Percentiles rank a stretch among this genome's conserved stretches.
Evolutionary conservation across 164 flowering plant genomes (phyloP).

Genomic region (Echeveria elegans): DNA sequence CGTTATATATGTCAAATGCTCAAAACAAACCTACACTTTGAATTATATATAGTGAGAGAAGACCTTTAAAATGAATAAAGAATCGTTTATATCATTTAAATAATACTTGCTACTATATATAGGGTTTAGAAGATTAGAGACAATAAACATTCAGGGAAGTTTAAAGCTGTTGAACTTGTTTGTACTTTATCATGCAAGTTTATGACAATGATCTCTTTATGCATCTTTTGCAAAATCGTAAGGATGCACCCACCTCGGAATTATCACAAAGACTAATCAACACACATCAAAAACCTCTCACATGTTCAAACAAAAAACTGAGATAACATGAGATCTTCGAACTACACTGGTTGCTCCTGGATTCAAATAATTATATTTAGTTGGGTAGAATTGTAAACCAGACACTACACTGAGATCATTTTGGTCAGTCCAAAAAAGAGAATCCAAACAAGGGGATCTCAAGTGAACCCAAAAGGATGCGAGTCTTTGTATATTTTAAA

Average conservation of each 20-base stretch:
- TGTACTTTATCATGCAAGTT: slow-evolving; percentile 59
- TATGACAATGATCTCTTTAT: slow-evolving; percentile 33
- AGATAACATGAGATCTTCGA: background rate
- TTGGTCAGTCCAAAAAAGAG: background rate
- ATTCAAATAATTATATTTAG: background rate
- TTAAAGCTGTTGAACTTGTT: slow-evolving; percentile 20
- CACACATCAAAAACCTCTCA: slow-evolving; percentile 1
- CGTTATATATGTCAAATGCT: too few relatives aligned
- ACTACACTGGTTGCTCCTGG: background rate
- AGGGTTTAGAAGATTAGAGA: slow-evolving; percentile 3
- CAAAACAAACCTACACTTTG: background rate
- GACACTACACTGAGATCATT: background rate
- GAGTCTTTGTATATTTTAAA: background rate
- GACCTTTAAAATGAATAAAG: background rate
- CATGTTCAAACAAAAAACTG: slow-evolving; percentile 6
- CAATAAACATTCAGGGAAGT: slow-evolving; percentile 2
- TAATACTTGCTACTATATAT: background rate
- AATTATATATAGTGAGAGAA: background rate
- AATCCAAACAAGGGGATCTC: background rate
- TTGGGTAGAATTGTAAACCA: background rate
- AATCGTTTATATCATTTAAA: background rate
- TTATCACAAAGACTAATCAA: slow-evolving; percentile 25
- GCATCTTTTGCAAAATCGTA: slow-evolving; percentile 14
- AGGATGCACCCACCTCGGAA: slow-evolving; percentile 35
- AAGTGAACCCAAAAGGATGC: background rate